Conservation (phyloP, 768 basidiomycete genomes). For the Tulasnella calospora region DNA sequence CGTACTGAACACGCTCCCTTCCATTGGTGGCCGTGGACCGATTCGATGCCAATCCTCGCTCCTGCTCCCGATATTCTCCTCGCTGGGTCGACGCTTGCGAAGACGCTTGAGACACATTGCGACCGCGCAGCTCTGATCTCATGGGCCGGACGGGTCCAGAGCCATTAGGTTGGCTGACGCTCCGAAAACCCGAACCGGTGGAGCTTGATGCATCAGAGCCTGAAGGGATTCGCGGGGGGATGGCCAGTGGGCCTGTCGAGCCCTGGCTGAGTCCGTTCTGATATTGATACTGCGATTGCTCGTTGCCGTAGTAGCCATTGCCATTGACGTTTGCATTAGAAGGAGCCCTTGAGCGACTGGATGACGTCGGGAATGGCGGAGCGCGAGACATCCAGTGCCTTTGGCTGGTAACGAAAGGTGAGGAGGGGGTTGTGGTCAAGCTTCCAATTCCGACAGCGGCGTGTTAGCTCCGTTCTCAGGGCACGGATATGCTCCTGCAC, state of each 20-base stretch:
- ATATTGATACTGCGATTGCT: constrained; percentile 12
- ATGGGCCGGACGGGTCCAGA: constrained; percentile 10
- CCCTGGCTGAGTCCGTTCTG: background rate
- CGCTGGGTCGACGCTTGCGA: constrained; percentile 4
- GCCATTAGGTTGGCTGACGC: background rate
- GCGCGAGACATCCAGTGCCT: constrained; percentile 24
- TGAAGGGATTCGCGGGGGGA: background rate
- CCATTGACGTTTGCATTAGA: background rate
- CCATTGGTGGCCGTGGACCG: background rate
- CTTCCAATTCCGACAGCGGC: constrained; percentile 9
- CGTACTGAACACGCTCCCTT: constrained; percentile 1
- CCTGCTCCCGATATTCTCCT: constrained; percentile 20
- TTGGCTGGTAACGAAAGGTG: background rate
- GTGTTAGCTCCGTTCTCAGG: constrained; percentile 7
- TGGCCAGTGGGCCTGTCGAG: background rate
- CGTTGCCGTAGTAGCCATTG: constrained; percentile 18
- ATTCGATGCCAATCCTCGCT: background rate
- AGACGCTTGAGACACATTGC: constrained; percentile 3
- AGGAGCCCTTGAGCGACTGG: background rate
- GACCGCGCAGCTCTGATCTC: constrained; percentile 22
- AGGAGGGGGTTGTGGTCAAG: constrained; percentile 14
- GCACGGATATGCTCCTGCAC: background rate
- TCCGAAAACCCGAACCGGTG: background rate
- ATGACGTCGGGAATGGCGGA: constrained; percentile 22
- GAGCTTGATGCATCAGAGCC: background rate